Conservation (phyloP, 176 grass and related monocot species). For the Bonia amplexicaulis region DNA sequence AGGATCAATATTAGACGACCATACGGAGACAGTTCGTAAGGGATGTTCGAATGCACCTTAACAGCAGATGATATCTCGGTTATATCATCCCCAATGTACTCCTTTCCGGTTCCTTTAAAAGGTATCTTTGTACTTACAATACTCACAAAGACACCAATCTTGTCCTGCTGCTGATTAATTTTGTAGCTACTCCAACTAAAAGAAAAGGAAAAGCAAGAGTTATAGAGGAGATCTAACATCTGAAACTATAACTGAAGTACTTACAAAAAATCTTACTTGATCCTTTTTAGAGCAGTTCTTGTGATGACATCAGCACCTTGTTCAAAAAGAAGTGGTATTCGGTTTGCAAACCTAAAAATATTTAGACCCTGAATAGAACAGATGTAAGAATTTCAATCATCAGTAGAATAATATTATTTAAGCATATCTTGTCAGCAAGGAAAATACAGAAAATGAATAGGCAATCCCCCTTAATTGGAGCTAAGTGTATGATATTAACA, state of each 20-base stretch:
- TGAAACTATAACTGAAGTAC: background rate
- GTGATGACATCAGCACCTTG: slow-evolving; percentile 98
- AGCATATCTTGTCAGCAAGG: slow-evolving; percentile 2
- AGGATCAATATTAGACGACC: slow-evolving; percentile 2
- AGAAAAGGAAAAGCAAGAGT: slow-evolving; percentile 16
- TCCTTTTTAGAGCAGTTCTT: slow-evolving; percentile 88
- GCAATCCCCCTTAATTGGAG: background rate
- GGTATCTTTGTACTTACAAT: slow-evolving; percentile 99
- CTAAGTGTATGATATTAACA: background rate
- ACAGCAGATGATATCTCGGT: slow-evolving; percentile 82
- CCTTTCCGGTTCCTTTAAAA: slow-evolving; percentile 96
- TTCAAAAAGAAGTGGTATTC: slow-evolving; percentile 95
- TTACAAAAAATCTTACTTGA: slow-evolving; percentile 53
- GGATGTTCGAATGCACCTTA: slow-evolving; percentile 44
- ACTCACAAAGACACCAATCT: slow-evolving; percentile 95
- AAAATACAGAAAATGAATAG: slow-evolving; percentile 12
- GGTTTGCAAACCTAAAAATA: slow-evolving; percentile 96
- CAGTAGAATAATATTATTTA: slow-evolving; percentile 2
- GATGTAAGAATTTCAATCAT: slow-evolving; percentile 5
- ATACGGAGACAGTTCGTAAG: slow-evolving; percentile 17
- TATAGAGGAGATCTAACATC: slow-evolving; percentile 1
- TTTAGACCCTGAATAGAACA: slow-evolving; percentile 67
- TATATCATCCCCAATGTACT: slow-evolving; percentile 98
- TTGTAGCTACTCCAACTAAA: slow-evolving; percentile 90
- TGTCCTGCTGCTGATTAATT: slow-evolving; percentile 91